These are phyloP conservation scores for Cladosporium sp. DNA, from an alignment of 2,329 filamentous ascomycete species.

Conservation along the genomic window DNA sequence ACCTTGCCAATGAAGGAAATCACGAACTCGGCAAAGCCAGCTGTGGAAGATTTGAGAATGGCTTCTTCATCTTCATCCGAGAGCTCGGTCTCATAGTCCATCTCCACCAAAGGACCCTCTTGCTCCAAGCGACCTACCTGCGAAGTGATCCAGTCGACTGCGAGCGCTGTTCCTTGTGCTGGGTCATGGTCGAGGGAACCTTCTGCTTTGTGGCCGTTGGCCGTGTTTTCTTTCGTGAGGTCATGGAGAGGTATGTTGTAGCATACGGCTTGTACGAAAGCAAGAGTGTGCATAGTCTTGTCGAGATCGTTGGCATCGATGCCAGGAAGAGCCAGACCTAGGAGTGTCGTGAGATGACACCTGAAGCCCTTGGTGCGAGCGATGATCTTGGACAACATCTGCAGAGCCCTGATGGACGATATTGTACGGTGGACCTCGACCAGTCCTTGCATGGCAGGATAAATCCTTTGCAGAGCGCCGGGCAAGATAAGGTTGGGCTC, in stretches of 20 bases:
- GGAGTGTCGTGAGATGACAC: conserved; percentile 87
- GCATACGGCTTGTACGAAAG: conserved; percentile 91
- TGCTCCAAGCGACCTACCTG: conserved; percentile 92
- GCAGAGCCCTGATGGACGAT: conserved; percentile 84
- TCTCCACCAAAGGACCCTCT: conserved; percentile 76
- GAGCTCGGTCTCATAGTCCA: conserved; percentile 79
- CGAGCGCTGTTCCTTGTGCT: conserved; percentile 57
- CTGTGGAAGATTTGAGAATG: conserved; percentile 89
- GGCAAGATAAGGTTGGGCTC: conserved; percentile 90
- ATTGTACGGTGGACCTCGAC: conserved; percentile 97
- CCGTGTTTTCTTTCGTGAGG: conserved; percentile 56
- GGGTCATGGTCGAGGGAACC: conserved; percentile 36
- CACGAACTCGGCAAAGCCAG: conserved; percentile 88
- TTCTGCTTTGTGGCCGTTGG: conserved; percentile 50
- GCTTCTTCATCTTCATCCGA: conserved; percentile 80
- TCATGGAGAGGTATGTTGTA: conserved; percentile 94
- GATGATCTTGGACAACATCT: conserved; percentile 89
- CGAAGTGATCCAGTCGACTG: conserved; percentile 87
- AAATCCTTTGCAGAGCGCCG: conserved; percentile 90
- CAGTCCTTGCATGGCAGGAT: conserved; percentile 91
- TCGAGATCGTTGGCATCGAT: conserved; percentile 97
- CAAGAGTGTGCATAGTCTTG: conserved; percentile 90
- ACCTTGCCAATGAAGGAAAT: conserved; percentile 87
- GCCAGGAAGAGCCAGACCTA: conserved; percentile 89
- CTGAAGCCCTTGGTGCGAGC: conserved; percentile 91